A percentile compares a stretch with the other conserved stretches of the same genome.
phyloP scores from a whole-genome alignment of 2,329 filamentous ascomycete genomes.

The Leptographium galeiforme region DNA sequence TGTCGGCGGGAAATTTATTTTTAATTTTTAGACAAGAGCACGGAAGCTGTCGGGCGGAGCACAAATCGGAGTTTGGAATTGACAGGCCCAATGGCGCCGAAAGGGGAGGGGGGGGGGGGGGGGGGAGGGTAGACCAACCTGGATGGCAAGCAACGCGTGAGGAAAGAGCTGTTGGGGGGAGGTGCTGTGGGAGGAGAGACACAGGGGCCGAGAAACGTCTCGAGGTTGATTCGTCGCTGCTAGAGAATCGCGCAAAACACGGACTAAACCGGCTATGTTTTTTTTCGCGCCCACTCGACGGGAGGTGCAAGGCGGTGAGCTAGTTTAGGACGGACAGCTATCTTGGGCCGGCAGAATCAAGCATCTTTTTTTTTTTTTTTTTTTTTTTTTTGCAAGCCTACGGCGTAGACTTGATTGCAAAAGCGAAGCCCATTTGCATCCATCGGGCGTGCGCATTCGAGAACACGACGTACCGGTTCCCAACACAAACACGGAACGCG shows the following conservation, averaged over 20 bases:
- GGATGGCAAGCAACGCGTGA: neutral
- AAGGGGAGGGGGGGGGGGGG: too few species aligned
- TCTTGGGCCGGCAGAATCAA: constrained; percentile 27
- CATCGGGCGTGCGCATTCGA: too few species aligned
- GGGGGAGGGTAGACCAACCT: neutral
- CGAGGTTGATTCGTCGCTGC: neutral
- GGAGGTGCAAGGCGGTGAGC: constrained; percentile 29
- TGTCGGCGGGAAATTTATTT: too few species aligned
- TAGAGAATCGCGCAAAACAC: constrained; percentile 2
- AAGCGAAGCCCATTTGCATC: too few species aligned
- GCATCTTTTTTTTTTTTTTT: constrained; percentile 22
- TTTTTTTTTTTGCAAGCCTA: neutral
- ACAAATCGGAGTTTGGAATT: neutral
- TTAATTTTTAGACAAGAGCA: too few species aligned
- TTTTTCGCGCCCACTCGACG: neutral
- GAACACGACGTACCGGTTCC: too few species aligned
- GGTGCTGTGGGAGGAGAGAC: neutral
- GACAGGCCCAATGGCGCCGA: neutral
- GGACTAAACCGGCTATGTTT: constrained; percentile 11
- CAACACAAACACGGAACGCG: too few species aligned
- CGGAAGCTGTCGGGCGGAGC: neutral
- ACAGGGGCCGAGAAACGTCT: neutral
- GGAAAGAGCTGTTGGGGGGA: too few species aligned
- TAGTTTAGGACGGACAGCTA: neutral
- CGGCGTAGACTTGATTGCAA: too few species aligned